Evolutionary conservation across 495 filamentous ascomycete species (phyloP).

Genomic region (Antarctomyces pellizariae): DNA sequence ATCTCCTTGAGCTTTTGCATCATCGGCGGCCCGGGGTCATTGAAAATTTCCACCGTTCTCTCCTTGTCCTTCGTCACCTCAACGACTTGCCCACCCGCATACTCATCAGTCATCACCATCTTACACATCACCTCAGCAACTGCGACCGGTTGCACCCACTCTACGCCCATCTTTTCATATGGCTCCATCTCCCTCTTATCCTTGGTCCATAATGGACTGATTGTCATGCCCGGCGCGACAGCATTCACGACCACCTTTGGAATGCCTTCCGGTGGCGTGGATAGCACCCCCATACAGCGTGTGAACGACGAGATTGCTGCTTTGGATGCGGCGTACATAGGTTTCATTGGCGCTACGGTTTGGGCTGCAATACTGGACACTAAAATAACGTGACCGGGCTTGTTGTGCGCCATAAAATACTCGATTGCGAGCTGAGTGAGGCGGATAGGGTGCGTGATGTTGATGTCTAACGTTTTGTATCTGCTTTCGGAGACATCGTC

Average conservation of each 20-base stretch:
- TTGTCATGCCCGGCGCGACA: constrained; percentile 42
- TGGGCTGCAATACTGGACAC: constrained; percentile 44
- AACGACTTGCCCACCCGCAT: constrained; percentile 24
- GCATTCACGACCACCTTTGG: constrained; percentile 38
- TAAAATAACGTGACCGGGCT: constrained; percentile 21
- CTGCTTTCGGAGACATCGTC: constrained; percentile 21
- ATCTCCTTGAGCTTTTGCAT: too few relatives aligned
- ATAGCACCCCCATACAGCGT: constrained; percentile 31
- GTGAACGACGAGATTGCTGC: constrained; percentile 32
- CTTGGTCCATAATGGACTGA: constrained; percentile 46
- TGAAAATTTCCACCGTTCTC: constrained; percentile 25
- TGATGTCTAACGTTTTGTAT: constrained; percentile 40
- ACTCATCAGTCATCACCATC: constrained; percentile 25
- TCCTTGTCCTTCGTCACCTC: constrained; percentile 31
- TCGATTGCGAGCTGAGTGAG: constrained; percentile 39
- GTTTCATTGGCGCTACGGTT: constrained; percentile 19
- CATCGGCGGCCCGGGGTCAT: too few relatives aligned
- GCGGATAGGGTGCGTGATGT: constrained; percentile 46
- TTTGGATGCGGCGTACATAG: constrained; percentile 39
- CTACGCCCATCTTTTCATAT: constrained; percentile 23
- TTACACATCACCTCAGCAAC: constrained; percentile 41
- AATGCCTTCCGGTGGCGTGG: constrained; percentile 17
- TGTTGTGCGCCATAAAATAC: constrained; percentile 18
- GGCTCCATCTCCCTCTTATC: constrained; percentile 38
- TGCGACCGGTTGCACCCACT: constrained; percentile 39